These are phyloP conservation scores for Solanum hybrid DNA, from an alignment of 305 asterid species.

Conservation along the genomic window DNA sequence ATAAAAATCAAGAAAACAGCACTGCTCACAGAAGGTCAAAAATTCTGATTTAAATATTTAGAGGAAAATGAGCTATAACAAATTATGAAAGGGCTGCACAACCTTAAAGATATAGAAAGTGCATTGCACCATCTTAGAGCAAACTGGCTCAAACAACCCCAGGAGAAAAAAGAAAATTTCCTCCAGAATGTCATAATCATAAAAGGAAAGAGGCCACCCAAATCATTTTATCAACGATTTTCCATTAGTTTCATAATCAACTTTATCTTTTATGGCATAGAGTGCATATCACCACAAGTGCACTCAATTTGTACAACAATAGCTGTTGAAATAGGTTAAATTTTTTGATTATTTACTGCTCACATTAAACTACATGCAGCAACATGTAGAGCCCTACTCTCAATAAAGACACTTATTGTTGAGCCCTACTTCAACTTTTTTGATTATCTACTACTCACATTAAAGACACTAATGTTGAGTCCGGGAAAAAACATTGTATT, in stretches of 20 bases:
- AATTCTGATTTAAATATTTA: not conserved
- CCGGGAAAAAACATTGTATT: not conserved
- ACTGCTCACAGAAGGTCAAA: not conserved
- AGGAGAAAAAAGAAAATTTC: not conserved
- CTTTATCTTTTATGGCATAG: not conserved
- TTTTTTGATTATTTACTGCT: not conserved
- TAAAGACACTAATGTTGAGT: not conserved
- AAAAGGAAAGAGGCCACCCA: not conserved
- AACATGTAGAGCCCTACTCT: not conserved
- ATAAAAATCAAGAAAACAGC: not conserved
- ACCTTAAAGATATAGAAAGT: not conserved
- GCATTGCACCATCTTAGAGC: not conserved
- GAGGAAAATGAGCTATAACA: not conserved
- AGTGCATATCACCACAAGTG: not conserved
- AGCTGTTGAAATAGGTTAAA: not conserved
- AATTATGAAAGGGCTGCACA: not conserved
- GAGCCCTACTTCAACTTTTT: not conserved
- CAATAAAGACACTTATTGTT: not conserved
- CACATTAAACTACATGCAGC: not conserved
- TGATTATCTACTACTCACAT: not conserved
- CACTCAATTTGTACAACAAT: not conserved
- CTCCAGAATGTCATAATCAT: not conserved
- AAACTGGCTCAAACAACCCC: not conserved
- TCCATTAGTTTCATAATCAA: not conserved
- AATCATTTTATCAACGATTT: not conserved